Evolutionary conservation across 768 basidiomycete species (phyloP).

Genomic region (Steccherinum ochraceum): DNA sequence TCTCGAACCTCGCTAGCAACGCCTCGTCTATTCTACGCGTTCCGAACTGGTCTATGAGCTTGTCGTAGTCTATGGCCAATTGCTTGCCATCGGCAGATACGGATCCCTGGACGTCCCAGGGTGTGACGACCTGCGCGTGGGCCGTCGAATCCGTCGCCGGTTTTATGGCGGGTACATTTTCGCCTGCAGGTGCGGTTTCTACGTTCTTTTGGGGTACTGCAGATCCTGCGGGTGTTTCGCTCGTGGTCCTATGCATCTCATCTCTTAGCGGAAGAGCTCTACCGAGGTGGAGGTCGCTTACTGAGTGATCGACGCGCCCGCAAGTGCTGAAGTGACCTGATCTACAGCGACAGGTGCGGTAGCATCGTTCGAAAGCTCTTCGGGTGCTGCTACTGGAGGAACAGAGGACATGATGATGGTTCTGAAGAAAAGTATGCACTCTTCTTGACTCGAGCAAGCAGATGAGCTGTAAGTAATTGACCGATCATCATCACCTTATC

Average conservation of each 20-base stretch:
- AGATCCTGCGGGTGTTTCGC: slow-evolving; percentile 6
- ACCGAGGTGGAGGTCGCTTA: slow-evolving; percentile 15
- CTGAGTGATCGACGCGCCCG: slow-evolving; percentile 24
- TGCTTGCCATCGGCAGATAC: slow-evolving; percentile 85
- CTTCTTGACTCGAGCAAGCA: too few relatives aligned
- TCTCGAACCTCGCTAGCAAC: slow-evolving; percentile 84
- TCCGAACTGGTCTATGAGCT: slow-evolving; percentile 90
- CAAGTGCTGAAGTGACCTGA: slow-evolving; percentile 21
- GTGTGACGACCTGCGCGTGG: slow-evolving; percentile 81
- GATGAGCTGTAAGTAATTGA: too few relatives aligned
- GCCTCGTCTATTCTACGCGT: slow-evolving; percentile 74
- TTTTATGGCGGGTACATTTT: slow-evolving; percentile 21
- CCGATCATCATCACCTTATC: too few relatives aligned
- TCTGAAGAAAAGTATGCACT: not conserved
- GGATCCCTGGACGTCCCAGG: slow-evolving; percentile 95
- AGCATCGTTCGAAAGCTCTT: slow-evolving; percentile 11
- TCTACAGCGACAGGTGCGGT: slow-evolving; percentile 22
- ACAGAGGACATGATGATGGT: not conserved
- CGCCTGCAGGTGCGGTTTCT: not conserved
- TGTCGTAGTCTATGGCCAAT: slow-evolving; percentile 94
- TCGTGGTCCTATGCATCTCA: slow-evolving; percentile 5
- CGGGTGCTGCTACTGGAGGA: not conserved
- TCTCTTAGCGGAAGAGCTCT: not conserved
- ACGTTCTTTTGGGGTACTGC: slow-evolving; percentile 5
- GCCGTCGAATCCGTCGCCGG: slow-evolving; percentile 23